Evolutionary conservation across 495 filamentous ascomycete species (phyloP), one percentile per base, ranked within the genome.

Genomic region (Extremus antarcticus): DNA sequence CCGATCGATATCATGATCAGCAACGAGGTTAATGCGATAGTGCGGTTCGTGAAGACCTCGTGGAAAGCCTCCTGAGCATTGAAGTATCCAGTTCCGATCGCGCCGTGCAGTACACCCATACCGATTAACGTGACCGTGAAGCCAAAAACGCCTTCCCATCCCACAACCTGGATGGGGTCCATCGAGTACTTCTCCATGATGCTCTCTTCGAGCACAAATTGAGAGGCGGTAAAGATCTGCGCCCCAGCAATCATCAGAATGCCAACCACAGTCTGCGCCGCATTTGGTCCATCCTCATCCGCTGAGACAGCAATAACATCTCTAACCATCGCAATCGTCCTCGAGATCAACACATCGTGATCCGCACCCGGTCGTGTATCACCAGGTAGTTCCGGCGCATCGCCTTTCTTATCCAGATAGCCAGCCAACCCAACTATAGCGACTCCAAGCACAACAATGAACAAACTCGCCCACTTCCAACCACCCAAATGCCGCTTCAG

Each of bases 1-100:
- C 90, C 90, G 65, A 98, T 97, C 65, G 85, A 90, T 61, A 98
- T 79, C 92, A 98, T 98, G 58, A 96, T 97, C 40, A 90, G 65
- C 16, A 97, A 22, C 48, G 86, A 90, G 7, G 85, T 84, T 0
- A 90, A 60, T 24, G 80, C 79, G 50, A 98, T 81, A 1, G 76
- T 62, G n/a, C 71, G 74, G 65, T 94, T 80, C 21, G 78, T 66
- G 1, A 78, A 76, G 57, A 98, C 77, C 70, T 98, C 77, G 24
- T 77, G 72, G 76, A 85, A 86, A 1, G 89, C 94, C 63, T 95
- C 88, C 11, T 78, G 79, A 57, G 86, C 79, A 68, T 98, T 90
- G 64, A 96, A 98, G 64, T 90, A 90, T 25, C 91, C 90, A 61
- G 85, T 78, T 38, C 92, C 94, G 50, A 95, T 72, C 9, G 75